A percentile compares a stretch with the other conserved stretches of the same genome.
Evolutionary conservation across 352 stramenopile species (phyloP).

Genomic region (Phytopythium boreale): DNA sequence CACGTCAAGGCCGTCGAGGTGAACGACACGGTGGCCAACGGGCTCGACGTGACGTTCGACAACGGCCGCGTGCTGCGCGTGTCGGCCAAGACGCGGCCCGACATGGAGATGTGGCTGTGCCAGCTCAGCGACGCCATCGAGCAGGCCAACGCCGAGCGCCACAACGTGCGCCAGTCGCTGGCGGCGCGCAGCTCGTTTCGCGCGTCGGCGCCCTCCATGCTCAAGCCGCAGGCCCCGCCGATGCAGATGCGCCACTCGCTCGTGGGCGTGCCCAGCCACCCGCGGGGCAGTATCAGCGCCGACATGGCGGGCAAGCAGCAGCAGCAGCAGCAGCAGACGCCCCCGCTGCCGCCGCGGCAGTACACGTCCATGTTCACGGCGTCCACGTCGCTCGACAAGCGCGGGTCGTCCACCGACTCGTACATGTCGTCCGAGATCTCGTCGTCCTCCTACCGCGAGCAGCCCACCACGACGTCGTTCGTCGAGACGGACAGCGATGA

Average conservation of each 20-base stretch:
- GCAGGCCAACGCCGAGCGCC: conserved; percentile 45
- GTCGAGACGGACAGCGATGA: conserved; percentile 55
- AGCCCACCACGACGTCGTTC: conserved; percentile 23
- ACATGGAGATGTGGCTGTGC: conserved; percentile 77
- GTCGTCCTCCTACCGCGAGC: conserved; percentile 16
- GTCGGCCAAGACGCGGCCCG: conserved; percentile 45
- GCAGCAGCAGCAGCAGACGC: background rate
- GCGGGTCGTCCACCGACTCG: conserved; percentile 27
- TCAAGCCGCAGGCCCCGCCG: conserved; percentile 23
- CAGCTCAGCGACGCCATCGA: conserved; percentile 74
- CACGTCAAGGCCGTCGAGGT: conserved; percentile 76
- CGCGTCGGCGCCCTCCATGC: conserved; percentile 27
- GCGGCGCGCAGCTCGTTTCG: conserved; percentile 39
- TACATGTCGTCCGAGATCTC: conserved; percentile 27
- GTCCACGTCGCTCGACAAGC: conserved; percentile 30
- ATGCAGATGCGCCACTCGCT: conserved; percentile 50
- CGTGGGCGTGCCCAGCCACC: conserved; percentile 27
- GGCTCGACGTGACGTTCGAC: conserved; percentile 77
- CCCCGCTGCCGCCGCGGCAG: conserved; percentile 10
- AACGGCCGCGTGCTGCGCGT: conserved; percentile 74
- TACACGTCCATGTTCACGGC: conserved; percentile 10
- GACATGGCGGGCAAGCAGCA: background rate
- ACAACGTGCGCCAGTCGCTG: conserved; percentile 58
- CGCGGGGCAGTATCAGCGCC: conserved; percentile 15
- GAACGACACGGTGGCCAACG: conserved; percentile 49